Conservation (phyloP, 805 yeast species). For the Yamadazyma tumulicola region DNA sequence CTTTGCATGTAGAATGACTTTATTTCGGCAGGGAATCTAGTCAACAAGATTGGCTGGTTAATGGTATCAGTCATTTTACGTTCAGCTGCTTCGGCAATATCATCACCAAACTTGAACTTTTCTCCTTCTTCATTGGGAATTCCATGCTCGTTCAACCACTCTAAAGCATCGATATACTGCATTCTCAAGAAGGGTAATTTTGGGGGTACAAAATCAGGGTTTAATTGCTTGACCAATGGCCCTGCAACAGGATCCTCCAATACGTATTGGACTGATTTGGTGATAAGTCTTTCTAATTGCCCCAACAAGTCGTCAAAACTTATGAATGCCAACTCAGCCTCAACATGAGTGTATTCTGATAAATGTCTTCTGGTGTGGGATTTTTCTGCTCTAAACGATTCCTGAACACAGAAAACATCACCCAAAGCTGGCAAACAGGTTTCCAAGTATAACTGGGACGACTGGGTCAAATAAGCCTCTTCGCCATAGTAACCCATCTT, state of each 20-base stretch:
- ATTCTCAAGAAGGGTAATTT: constrained; percentile 83
- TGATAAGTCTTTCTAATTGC: constrained; percentile 80
- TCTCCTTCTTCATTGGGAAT: constrained; percentile 94
- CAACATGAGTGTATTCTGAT: constrained; percentile 95
- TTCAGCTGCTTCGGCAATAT: constrained; percentile 99
- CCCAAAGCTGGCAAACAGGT: constrained; percentile 95
- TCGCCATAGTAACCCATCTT: constrained; percentile 93
- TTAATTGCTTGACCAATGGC: constrained; percentile 81
- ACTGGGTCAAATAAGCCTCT: constrained; percentile 94
- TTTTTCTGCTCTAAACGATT: constrained; percentile 98
- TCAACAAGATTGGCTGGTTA: constrained; percentile 88
- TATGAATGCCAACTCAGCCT: constrained; percentile 87
- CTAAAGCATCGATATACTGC: constrained; percentile 86
- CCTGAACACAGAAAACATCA: constrained; percentile 96
- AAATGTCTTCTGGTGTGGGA: constrained; percentile 98
- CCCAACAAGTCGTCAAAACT: constrained; percentile 79
- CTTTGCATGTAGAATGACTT: constrained; percentile 98
- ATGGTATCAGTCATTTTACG: constrained; percentile 96
- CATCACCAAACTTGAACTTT: constrained; percentile 93
- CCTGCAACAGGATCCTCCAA: constrained; percentile 91
- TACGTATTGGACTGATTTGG: constrained; percentile 67
- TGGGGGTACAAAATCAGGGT: constrained; percentile 89
- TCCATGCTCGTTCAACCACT: constrained; percentile 95
- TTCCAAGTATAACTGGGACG: constrained; percentile 94
- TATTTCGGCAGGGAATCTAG: constrained; percentile 93